A percentile compares a stretch with the other conserved stretches of the same genome.
These are phyloP conservation scores for Malassezia japonica DNA, from an alignment of 1,284 basidiomycete genomes.

Conservation along the genomic window DNA sequence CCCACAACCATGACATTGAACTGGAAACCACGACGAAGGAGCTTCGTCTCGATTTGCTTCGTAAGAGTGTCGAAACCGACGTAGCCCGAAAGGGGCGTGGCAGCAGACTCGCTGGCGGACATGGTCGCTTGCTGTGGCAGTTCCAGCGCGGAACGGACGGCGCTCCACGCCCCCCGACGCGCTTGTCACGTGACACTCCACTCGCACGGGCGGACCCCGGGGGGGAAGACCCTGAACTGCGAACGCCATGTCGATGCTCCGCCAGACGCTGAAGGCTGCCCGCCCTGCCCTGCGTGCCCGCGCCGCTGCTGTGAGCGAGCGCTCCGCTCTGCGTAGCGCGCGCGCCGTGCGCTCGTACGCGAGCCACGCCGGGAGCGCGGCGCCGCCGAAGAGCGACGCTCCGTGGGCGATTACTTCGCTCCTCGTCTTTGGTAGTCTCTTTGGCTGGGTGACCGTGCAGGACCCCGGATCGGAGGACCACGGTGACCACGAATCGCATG, in stretches of 20 bases:
- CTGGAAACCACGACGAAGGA: slow-evolving; percentile 96
- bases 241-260: background rate
- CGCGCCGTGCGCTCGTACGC: background rate
- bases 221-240: background rate
- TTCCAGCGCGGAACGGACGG: background rate
- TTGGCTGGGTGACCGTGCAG: slow-evolving; percentile 10
- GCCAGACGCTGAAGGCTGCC: background rate
- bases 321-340: background rate
- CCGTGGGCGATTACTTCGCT: slow-evolving; percentile 18
- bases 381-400: slow-evolving; percentile 4
- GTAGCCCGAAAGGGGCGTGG: slow-evolving; percentile 45
- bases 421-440: slow-evolving; percentile 15
- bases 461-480: background rate
- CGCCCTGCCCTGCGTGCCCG: background rate
- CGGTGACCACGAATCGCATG: background rate
- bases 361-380: background rate
- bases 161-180: background rate
- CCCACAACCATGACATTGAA: slow-evolving; percentile 69
- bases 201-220: slow-evolving; percentile 2
- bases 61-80: slow-evolving; percentile 60
- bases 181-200: slow-evolving; percentile 5
- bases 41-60: slow-evolving; percentile 95
- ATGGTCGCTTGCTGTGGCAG: slow-evolving; percentile 1
- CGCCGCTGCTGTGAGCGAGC: background rate
- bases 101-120: slow-evolving; percentile 10